These are phyloP conservation scores for Rhizopus sp. DNA, from an alignment of 371 early-diverging fungal genomes.

Conservation along the genomic window DNA sequence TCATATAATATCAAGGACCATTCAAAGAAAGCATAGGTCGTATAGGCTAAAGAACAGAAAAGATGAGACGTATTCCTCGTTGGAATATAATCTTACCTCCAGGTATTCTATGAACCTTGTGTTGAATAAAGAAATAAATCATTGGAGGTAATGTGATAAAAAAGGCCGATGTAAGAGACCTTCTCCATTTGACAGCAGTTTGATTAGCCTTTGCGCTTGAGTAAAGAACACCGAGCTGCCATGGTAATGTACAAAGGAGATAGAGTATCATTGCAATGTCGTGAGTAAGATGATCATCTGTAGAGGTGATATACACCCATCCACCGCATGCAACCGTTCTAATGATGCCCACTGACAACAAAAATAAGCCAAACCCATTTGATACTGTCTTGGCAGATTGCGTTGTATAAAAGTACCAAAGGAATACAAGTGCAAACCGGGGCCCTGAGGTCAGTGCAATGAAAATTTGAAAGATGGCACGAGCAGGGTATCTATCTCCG, in stretches of 20 bases:
- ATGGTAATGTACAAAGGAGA: constrained; percentile 73
- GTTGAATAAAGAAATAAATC: constrained; percentile 77
- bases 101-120: constrained; percentile 73
- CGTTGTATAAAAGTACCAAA: constrained; percentile 66
- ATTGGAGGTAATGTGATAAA: constrained; percentile 73
- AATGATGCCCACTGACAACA: constrained; percentile 64
- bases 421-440: constrained; percentile 66
- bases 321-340: constrained; percentile 78
- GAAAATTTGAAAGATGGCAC: constrained; percentile 76
- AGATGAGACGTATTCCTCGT: neutral
- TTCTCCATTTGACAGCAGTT: constrained; percentile 45
- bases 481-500: constrained; percentile 81
- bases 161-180: constrained; percentile 53
- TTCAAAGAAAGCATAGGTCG: constrained; percentile 82
- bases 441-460: constrained; percentile 76
- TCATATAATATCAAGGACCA: constrained; percentile 82
- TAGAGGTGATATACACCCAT: constrained; percentile 82
- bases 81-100: constrained; percentile 50
- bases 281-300: constrained; percentile 80
- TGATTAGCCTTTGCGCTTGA: constrained; percentile 32
- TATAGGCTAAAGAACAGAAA: constrained; percentile 60
- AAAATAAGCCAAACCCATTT: constrained; percentile 56
- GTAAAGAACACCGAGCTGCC: constrained; percentile 66
- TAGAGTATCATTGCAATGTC: constrained; percentile 81
- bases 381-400: constrained; percentile 48